Conservation (phyloP, 768 basidiomycete genomes). For the Candolleomyces eurysporus region DNA sequence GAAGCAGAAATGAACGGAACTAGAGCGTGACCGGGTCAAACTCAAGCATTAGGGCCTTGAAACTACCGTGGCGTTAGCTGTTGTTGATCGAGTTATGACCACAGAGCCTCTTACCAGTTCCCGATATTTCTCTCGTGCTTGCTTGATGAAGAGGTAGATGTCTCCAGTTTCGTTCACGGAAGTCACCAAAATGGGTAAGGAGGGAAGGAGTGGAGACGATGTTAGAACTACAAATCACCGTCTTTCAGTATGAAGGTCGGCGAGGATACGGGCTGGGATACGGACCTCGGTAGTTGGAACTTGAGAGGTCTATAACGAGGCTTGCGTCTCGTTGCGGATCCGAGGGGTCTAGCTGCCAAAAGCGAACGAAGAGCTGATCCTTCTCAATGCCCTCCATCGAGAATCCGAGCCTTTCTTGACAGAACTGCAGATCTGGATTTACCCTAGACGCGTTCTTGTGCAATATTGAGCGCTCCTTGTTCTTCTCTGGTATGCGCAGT, state of each 20-base stretch:
- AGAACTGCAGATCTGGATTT: constrained; percentile 52
- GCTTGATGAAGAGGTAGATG: constrained; percentile 68
- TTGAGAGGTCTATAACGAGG: constrained; percentile 73
- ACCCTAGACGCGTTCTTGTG: constrained; percentile 49
- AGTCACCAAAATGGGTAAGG: constrained; percentile 65
- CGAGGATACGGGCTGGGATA: not conserved
- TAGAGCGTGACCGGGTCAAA: not conserved
- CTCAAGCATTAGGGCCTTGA: not conserved
- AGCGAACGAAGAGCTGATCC: constrained; percentile 72
- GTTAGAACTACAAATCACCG: constrained; percentile 62
- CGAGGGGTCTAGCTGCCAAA: constrained; percentile 58
- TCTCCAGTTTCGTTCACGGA: constrained; percentile 70
- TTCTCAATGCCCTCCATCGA: constrained; percentile 76
- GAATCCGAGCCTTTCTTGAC: constrained; percentile 59
- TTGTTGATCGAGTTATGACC: not conserved
- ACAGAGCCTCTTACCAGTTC: constrained; percentile 20
- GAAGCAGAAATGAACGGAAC: too few species aligned
- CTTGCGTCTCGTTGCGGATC: constrained; percentile 65
- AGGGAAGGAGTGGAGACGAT: constrained; percentile 66
- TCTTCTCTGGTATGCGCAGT: constrained; percentile 48
- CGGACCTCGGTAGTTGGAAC: constrained; percentile 63
- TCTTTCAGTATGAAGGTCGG: not conserved
- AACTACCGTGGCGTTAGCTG: not conserved
- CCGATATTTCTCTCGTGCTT: constrained; percentile 56
- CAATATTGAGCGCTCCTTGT: constrained; percentile 59